These are phyloP conservation scores for Tolypocladium guangdongense DNA, from an alignment of 2,329 filamentous ascomycete species.

Conservation along the genomic window DNA sequence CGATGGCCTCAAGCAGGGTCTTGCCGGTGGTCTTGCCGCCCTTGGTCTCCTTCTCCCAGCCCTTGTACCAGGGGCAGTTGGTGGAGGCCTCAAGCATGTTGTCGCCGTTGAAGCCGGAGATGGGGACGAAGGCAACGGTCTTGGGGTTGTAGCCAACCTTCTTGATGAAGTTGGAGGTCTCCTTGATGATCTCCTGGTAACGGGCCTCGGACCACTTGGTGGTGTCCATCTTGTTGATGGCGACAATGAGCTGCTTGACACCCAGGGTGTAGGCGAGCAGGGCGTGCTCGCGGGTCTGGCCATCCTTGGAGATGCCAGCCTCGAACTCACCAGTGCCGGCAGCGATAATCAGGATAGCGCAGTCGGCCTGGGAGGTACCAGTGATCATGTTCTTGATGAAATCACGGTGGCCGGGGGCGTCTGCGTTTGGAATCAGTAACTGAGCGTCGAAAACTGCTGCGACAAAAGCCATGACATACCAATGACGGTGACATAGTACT, in stretches of 20 bases:
- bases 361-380: conserved; percentile 99
- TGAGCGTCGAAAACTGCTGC: not conserved
- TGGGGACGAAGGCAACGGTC: conserved; percentile 94
- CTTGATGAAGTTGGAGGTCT: conserved; percentile 99
- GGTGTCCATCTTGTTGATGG: conserved; percentile 99
- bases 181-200: conserved; percentile 99
- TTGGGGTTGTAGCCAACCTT: conserved; percentile 99
- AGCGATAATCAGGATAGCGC: conserved; percentile 99
- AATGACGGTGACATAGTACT: conserved; percentile 97
- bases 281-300: conserved; percentile 99
- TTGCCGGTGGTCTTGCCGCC: conserved; percentile 84
- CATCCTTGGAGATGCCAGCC: conserved; percentile 99
- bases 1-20: conserved; percentile 98
- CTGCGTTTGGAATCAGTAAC: conserved; percentile 28
- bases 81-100: conserved; percentile 88
- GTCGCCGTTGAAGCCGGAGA: conserved; percentile 99
- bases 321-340: conserved; percentile 99
- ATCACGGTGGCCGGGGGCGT: conserved; percentile 99
- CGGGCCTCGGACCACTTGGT: conserved; percentile 95
- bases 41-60: conserved; percentile 93
- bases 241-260: conserved; percentile 99
- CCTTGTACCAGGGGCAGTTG: conserved; percentile 99
- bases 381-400: conserved; percentile 99
- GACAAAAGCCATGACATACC: conserved; percentile 43
- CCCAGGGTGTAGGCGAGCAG: conserved; percentile 99